These are phyloP conservation scores for Lachnellula occidentalis DNA, from an alignment of 2,329 filamentous ascomycete genomes.

Conservation along the genomic window DNA sequence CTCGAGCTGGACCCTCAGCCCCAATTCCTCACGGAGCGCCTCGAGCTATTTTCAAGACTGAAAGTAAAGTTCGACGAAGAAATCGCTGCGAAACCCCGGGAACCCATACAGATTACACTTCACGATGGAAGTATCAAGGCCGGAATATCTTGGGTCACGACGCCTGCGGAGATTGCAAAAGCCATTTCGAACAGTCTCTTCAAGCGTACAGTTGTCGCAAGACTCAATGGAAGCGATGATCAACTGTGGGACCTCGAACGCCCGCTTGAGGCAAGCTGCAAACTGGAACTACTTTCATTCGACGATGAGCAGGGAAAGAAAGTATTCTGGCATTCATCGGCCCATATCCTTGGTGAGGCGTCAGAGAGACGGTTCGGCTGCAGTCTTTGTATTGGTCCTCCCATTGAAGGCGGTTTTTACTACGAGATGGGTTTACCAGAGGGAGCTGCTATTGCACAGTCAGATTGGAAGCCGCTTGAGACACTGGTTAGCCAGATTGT, in stretches of 20 bases:
- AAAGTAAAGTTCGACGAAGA: slow-evolving; percentile 81
- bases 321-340: slow-evolving; percentile 97
- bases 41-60: slow-evolving; percentile 81
- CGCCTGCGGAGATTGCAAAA: slow-evolving; percentile 71
- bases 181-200: slow-evolving; percentile 78
- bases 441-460: slow-evolving; percentile 61
- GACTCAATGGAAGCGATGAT: slow-evolving; percentile 64
- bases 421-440: slow-evolving; percentile 89
- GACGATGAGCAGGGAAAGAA: slow-evolving; percentile 69
- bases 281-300: slow-evolving; percentile 79
- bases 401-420: slow-evolving; percentile 88
- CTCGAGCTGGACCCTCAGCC: slow-evolving; percentile 53
- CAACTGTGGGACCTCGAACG: slow-evolving; percentile 90
- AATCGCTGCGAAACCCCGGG: slow-evolving; percentile 62
- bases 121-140: slow-evolving; percentile 64
- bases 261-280: slow-evolving; percentile 82
- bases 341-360: slow-evolving; percentile 93
- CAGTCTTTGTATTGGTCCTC: slow-evolving; percentile 88
- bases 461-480: slow-evolving; percentile 83
- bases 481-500: slow-evolving; percentile 75
- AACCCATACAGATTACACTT: slow-evolving; percentile 69
- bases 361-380: slow-evolving; percentile 87
- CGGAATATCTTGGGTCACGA: slow-evolving; percentile 88
- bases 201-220: slow-evolving; percentile 82
- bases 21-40: slow-evolving; percentile 75